Percentiles rank a stretch among this genome's conserved stretches.
These are phyloP conservation scores for Penicillium sp. DNA, from an alignment of 2,329 filamentous ascomycete species.

Conservation along the genomic window DNA sequence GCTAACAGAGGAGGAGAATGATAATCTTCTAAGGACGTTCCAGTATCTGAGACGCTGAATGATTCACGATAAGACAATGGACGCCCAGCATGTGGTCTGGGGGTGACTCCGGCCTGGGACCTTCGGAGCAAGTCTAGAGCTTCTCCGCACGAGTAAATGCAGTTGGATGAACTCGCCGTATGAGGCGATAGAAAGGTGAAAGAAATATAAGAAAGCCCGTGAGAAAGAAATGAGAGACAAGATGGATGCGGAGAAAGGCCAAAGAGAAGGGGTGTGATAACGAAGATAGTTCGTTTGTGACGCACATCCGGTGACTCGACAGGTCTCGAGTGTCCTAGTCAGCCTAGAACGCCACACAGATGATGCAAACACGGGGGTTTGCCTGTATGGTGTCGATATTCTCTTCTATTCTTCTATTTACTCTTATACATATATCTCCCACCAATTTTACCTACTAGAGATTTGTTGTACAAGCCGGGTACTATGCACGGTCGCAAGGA, in stretches of 20 bases:
- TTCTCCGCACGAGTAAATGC: slow-evolving; percentile 38
- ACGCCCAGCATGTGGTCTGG: neutral
- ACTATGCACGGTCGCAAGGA: slow-evolving; percentile 5
- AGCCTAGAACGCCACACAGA: slow-evolving; percentile 5
- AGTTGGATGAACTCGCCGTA: slow-evolving; percentile 1
- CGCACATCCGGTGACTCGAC: slow-evolving; percentile 45
- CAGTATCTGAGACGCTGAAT: slow-evolving; percentile 10
- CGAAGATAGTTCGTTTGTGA: slow-evolving; percentile 34
- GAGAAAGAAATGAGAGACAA: neutral
- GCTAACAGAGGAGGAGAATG: slow-evolving; percentile 30
- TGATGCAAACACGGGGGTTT: neutral
- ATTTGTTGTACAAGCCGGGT: neutral
- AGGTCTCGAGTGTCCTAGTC: slow-evolving; percentile 13
- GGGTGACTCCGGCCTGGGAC: slow-evolving; percentile 22
- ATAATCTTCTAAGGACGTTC: neutral
- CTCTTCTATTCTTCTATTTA: neutral
- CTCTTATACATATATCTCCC: neutral
- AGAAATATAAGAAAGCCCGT: neutral
- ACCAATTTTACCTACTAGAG: neutral
- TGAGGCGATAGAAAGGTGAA: slow-evolving; percentile 21
- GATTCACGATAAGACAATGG: slow-evolving; percentile 16
- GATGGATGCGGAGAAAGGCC: slow-evolving; percentile 7
- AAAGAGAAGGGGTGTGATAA: slow-evolving; percentile 17
- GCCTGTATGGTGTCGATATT: too few relatives aligned
- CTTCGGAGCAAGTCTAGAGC: slow-evolving; percentile 33